These are phyloP conservation scores for Ostreobium quekettii DNA, from an alignment of 139 green algal species.

Conservation along the genomic window DNA sequence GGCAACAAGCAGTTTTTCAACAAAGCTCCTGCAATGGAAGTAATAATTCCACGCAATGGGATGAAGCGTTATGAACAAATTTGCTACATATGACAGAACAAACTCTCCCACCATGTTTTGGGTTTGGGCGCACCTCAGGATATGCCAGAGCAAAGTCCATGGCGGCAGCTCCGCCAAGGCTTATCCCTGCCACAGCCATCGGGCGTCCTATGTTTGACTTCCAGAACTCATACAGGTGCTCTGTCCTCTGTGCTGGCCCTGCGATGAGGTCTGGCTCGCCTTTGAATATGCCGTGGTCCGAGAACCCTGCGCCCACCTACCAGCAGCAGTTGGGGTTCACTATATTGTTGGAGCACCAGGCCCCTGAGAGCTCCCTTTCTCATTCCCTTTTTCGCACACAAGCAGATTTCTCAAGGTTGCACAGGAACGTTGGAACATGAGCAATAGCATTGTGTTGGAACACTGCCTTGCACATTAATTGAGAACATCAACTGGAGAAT, in stretches of 20 bases:
- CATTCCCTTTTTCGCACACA: no score
- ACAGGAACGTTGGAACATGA: no score
- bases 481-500: no score
- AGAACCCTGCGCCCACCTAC: conserved; percentile 76
- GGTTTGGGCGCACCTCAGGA: conserved; percentile 45
- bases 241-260: conserved; percentile 58
- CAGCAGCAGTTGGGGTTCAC: no score
- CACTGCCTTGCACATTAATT: no score
- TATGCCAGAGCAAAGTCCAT: conserved; percentile 81
- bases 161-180: conserved; percentile 78
- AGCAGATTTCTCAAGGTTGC: no score
- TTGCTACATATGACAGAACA: no score
- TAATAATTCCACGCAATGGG: neutral
- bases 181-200: conserved; percentile 70
- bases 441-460: no score
- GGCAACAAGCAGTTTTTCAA: neutral
- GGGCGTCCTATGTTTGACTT: conserved; percentile 38
- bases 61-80: no score
- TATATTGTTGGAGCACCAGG: no score
- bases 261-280: conserved; percentile 24
- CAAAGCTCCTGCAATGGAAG: neutral
- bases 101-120: no score
- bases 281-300: conserved; percentile 35
- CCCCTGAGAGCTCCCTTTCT: no score
- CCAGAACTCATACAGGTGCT: conserved; percentile 72